Evolutionary conservation across 1,284 basidiomycete genomes (phyloP).

Genomic region (Baeospora myosura): DNA sequence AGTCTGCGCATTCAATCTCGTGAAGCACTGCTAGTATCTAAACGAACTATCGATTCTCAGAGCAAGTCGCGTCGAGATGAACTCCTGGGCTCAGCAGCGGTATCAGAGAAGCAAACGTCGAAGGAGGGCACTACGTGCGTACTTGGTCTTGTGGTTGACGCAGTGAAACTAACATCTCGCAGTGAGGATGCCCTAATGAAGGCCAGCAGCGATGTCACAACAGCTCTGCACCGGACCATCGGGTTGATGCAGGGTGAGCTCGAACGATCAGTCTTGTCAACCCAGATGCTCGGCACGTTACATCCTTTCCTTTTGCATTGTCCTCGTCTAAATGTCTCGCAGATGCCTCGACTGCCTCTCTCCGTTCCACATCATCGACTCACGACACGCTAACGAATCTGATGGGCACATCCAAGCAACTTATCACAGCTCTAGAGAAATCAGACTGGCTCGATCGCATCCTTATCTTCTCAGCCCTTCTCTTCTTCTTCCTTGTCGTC

Average conservation of each 20-base stretch:
- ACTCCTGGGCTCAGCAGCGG: conserved; percentile 45
- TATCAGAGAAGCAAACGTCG: conserved; percentile 34
- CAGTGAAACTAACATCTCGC: conserved; percentile 3
- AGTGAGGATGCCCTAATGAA: conserved; percentile 85
- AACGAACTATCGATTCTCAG: conserved; percentile 59
- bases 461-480: conserved; percentile 69
- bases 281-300: conserved; percentile 78
- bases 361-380: conserved; percentile 67
- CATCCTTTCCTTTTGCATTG: conserved; percentile 5
- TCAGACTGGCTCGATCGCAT: conserved; percentile 90
- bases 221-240: conserved; percentile 77
- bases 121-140: conserved; percentile 55
- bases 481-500: conserved; percentile 80
- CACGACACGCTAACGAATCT: conserved; percentile 74
- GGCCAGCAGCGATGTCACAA: conserved; percentile 82
- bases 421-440: conserved; percentile 80
- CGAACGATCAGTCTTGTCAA: conserved; percentile 78
- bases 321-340: conserved; percentile 6
- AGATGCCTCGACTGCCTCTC: conserved; percentile 76
- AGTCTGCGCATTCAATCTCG: conserved; percentile 61
- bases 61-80: conserved; percentile 55
- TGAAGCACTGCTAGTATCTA: conserved; percentile 61
- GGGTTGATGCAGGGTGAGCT: conserved; percentile 85
- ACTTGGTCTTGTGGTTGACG: neutral
- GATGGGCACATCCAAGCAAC: conserved; percentile 71